Conservation (phyloP, 768 basidiomycete species). For the Tubosaeta brunneosetosa region DNA sequence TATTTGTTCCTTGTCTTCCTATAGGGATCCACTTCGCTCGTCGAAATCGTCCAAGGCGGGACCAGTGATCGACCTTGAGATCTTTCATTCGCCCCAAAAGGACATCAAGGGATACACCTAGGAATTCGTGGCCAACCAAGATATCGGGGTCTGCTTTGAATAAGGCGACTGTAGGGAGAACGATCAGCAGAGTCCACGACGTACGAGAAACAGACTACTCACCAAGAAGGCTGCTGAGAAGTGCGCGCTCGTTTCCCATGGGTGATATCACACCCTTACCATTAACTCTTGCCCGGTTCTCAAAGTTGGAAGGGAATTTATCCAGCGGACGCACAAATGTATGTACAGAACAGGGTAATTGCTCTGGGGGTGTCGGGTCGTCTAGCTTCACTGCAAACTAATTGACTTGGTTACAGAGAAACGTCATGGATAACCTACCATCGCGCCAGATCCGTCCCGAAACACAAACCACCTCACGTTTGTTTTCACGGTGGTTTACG, state of each 20-base stretch:
- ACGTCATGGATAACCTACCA: conserved; percentile 34
- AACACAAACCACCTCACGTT: conserved; percentile 86
- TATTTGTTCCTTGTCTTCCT: conserved; percentile 77
- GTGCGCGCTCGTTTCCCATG: conserved; percentile 76
- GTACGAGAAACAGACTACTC: conserved; percentile 14
- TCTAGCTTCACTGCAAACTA: conserved; percentile 69
- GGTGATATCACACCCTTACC: conserved; percentile 67
- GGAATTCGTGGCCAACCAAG: conserved; percentile 91
- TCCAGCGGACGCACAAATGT: conserved; percentile 90
- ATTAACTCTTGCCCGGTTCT: conserved; percentile 57
- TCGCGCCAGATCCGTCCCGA: conserved; percentile 82
- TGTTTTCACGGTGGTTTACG: conserved; percentile 91
- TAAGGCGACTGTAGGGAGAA: conserved; percentile 50
- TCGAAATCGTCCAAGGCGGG: conserved; percentile 85
- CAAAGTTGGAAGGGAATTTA: conserved; percentile 81
- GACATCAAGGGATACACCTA: conserved; percentile 85
- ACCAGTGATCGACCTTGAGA: conserved; percentile 90
- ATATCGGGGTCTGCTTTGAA: conserved; percentile 91
- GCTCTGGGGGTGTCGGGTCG: conserved; percentile 86
- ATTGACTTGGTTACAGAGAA: background rate
- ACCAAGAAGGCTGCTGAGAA: conserved; percentile 81
- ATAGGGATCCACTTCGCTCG: conserved; percentile 78
- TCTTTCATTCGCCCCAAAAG: conserved; percentile 88
- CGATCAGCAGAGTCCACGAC: background rate
- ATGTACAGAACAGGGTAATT: conserved; percentile 74